Evolutionary conservation across 106 monocot species (phyloP), one percentile per base, ranked within the genome.

Genomic region (Cymbidium sinense): DNA sequence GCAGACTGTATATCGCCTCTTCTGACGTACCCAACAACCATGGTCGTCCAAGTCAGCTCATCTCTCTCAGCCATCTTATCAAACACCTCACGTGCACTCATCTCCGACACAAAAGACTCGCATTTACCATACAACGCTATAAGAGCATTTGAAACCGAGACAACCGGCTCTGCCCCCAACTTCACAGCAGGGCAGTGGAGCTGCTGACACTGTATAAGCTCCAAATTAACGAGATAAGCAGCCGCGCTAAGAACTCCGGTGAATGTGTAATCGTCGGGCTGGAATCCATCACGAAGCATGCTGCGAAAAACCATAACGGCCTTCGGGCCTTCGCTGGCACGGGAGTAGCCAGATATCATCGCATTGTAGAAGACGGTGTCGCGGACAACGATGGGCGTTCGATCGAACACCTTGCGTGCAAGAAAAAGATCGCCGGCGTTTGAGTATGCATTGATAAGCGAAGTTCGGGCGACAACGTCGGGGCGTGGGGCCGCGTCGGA

Each of bases 281-380:
- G 75, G 30, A 83, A 78, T 2, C 80, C 58, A 30, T 85, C 72
- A 9, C 29, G 36, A 13, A 86, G 61, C 92, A 98, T 94, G 65
- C 55, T 23, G 28, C 79, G 71, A 75, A 88, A 94, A 17, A 98
- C 21, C 9, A 27, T 3, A 6, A 90, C 39, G 3, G 86, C 90
- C 1, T 67, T 70, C 7, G 33, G 47, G 37, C 82, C 84, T 0
- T 82, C 70, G 34, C 76, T 54, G 28, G 88, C 70, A 20, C 92
- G 89, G 54, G 94, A 80, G 70, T 87, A 92, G 33, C 79, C 92
- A 5, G 96, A 98, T 23, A 98, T 92, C 87, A 94, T 83, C 54
- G 90, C 83, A 55, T 98, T 98, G 85, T 98, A 92, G 78, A 92
- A 86, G 28, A 98, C 86, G 28, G 90, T 84, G 81, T 98, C 98